Conservation (phyloP, 495 filamentous ascomycete species). For the Corynascus novoguineensis region DNA sequence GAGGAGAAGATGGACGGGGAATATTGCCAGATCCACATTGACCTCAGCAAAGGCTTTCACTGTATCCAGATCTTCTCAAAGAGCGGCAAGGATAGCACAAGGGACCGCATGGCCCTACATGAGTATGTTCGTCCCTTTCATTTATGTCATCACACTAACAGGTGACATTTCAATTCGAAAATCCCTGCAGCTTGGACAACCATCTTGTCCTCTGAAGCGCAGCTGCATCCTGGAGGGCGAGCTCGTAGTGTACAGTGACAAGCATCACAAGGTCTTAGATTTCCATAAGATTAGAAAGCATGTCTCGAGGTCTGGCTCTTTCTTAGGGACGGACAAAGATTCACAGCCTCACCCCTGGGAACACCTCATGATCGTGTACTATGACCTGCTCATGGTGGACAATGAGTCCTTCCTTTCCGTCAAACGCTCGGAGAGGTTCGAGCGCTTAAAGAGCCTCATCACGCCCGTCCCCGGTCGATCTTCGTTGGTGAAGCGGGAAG, state of each 20-base stretch:
- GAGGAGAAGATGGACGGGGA: conserved; percentile 86
- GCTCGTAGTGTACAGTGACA: conserved; percentile 68
- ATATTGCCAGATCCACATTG: conserved; percentile 82
- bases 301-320: conserved; percentile 65
- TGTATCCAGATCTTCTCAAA: conserved; percentile 82
- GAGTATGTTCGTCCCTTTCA: conserved; percentile 31
- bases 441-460: conserved; percentile 54
- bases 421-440: conserved; percentile 56
- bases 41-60: conserved; percentile 48
- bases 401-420: conserved; percentile 56
- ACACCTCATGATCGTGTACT: conserved; percentile 79
- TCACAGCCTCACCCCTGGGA: conserved; percentile 66
- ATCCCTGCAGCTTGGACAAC: conserved; percentile 52
- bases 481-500: conserved; percentile 54
- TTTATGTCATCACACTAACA: conserved; percentile 10
- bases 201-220: conserved; percentile 51
- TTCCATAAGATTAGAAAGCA: conserved; percentile 81
- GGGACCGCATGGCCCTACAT: conserved; percentile 59
- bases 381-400: conserved; percentile 70
- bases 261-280: conserved; percentile 52
- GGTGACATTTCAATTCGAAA: conserved; percentile 41
- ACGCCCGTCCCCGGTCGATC: conserved; percentile 52
- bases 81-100: conserved; percentile 80
- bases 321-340: conserved; percentile 62
- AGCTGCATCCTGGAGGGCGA: conserved; percentile 80